Evolutionary conservation across 2,329 filamentous ascomycete species (phyloP), one percentile per base, ranked within the genome.

Genomic region (Paecilomyces variotii): DNA sequence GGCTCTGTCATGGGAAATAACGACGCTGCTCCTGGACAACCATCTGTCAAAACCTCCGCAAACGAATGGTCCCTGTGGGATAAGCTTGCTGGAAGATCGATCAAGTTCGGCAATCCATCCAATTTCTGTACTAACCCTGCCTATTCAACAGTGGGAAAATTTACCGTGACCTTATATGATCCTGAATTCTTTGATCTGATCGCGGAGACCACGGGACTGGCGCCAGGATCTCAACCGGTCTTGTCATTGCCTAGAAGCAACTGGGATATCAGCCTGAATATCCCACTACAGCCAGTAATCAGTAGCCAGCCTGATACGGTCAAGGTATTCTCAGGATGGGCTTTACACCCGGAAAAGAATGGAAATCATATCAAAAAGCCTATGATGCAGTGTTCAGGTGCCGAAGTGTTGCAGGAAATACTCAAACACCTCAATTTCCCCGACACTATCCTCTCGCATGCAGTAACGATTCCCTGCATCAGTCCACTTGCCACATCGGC

Each of bases 271-370:
- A 75, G 65, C 57, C 69, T 76, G 56, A 74, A 70, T 2, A 65
- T 79, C 51, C 76, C 76, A 19, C 66, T 65, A 10, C 77, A 80
- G 56, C 77, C 75, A 6, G 68, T 78, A 57, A 78, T 78, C 59
- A 64, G 69, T 28, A 67, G 68, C 34, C 77, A 79, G 57, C 67
- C 69, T 3, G 39, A 45, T n/a, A 45, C 5, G 4, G n/a, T 45
- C 4, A 4, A 71, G 19, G 72, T 76, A 6, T 65, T 78, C 51
- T 77, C 76, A 75, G 74, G 75, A 4, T 77, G 75, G 57, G 71
- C 70, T 2, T 67, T 77, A n/a, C 69, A 72, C n/a, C 73, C 75
- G 1, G 69, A 71, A 14, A 61, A 65, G 39, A 55, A 62, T 2
- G 76, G 76, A 5, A 67, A 74, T 59, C 73, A 61, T 67, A n/a